Evolutionary conservation across 371 early-diverging fungal species (phyloP).

Genomic region (Mucor mucedo): DNA sequence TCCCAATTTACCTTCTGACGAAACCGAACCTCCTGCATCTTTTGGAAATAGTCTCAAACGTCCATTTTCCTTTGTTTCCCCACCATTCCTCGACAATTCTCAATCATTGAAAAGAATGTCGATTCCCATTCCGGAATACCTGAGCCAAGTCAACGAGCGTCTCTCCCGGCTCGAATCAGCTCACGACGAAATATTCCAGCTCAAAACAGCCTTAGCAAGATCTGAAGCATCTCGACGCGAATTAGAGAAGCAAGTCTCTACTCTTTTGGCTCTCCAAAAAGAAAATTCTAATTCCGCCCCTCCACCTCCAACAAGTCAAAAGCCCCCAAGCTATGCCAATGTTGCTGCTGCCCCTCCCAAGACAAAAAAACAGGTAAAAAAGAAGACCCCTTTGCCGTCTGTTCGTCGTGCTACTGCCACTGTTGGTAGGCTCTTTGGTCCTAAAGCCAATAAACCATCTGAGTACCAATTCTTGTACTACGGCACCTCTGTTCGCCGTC

Average conservation of each 20-base stretch:
- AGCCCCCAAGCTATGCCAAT: neutral
- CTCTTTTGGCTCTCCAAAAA: neutral
- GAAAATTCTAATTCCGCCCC: neutral
- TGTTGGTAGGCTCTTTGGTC: neutral
- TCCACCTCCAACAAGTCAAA: neutral
- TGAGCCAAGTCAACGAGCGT: neutral
- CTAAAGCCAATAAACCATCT: neutral
- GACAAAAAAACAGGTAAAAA: neutral
- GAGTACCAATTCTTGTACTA: neutral
- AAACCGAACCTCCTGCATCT: too few relatives aligned
- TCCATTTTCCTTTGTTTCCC: too few relatives aligned
- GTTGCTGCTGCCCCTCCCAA: neutral
- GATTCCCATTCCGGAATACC: too few relatives aligned
- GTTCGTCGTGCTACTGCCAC: neutral
- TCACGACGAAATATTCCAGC: neutral
- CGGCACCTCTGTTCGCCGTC: neutral
- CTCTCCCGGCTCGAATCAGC: constrained; percentile 1
- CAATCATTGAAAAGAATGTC: too few relatives aligned
- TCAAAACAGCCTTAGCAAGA: neutral
- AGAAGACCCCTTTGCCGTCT: neutral
- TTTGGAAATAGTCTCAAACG: too few relatives aligned
- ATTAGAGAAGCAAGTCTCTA: neutral
- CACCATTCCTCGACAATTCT: too few relatives aligned
- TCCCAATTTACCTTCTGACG: too few relatives aligned
- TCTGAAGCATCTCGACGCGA: neutral